phyloP scores from a whole-genome alignment of 441 rosid species.

The Populus tomentosa region DNA sequence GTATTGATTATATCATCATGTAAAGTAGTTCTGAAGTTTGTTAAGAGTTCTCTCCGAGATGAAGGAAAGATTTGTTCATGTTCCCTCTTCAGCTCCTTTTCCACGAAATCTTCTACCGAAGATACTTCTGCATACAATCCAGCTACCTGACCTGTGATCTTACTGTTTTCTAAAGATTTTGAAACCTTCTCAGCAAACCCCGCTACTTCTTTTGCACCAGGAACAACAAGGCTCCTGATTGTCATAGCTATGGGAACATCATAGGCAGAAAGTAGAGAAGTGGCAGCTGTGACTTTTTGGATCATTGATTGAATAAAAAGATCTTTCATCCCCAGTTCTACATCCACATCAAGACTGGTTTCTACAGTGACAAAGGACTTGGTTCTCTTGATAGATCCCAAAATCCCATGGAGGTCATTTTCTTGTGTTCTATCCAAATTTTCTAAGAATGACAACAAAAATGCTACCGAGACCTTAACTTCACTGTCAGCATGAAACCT shows the following conservation, averaged over 20 bases:
- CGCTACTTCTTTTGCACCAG: slow-evolving; percentile 22
- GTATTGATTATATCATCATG: too few species aligned
- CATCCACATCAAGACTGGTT: slow-evolving; percentile 12
- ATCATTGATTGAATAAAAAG: slow-evolving; percentile 23
- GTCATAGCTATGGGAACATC: slow-evolving; percentile 26
- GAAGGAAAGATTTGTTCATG: too few species aligned
- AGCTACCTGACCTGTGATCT: slow-evolving; percentile 18
- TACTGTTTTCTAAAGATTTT: slow-evolving; percentile 18
- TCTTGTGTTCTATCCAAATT: slow-evolving; percentile 22
- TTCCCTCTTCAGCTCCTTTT: slow-evolving; percentile 10
- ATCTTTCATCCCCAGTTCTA: slow-evolving; percentile 22
- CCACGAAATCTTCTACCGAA: slow-evolving; percentile 15
- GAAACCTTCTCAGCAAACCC: slow-evolving; percentile 20
- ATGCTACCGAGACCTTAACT: slow-evolving; percentile 34
- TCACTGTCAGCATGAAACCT: slow-evolving; percentile 13
- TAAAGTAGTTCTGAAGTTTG: too few species aligned
- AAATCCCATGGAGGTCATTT: slow-evolving; percentile 22
- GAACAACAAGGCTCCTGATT: slow-evolving; percentile 21
- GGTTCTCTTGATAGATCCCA: slow-evolving; percentile 27
- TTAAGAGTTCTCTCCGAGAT: too few species aligned
- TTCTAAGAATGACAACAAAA: slow-evolving; percentile 37
- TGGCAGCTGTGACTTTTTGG: slow-evolving; percentile 16
- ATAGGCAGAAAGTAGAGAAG: slow-evolving; percentile 23
- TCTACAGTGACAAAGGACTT: slow-evolving; percentile 31
- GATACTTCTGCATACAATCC: slow-evolving; percentile 30